Percentiles rank a stretch among this genome's conserved stretches.
Conservation (phyloP, 768 basidiomycete species). For the Lentinula raphanica region DNA sequence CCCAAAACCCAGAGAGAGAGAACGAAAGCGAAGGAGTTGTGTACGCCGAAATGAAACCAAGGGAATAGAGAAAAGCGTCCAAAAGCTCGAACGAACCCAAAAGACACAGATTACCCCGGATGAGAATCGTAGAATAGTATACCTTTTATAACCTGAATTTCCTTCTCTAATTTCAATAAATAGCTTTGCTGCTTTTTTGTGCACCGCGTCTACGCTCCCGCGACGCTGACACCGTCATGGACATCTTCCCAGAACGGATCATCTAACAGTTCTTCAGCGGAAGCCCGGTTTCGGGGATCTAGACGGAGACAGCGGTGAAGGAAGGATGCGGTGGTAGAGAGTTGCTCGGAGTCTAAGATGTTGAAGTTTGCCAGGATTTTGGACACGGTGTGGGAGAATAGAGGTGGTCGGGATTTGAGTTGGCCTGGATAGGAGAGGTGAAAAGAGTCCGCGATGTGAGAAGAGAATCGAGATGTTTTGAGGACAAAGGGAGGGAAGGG, state of each 20-base stretch:
- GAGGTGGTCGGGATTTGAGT: constrained; percentile 12
- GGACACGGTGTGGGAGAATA: constrained; percentile 12
- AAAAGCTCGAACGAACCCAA: too few relatives aligned
- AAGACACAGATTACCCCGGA: background rate
- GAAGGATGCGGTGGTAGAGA: constrained; percentile 11
- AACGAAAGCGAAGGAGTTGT: too few relatives aligned
- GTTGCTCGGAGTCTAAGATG: constrained; percentile 11
- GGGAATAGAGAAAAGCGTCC: background rate
- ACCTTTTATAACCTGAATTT: background rate
- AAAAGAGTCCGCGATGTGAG: background rate
- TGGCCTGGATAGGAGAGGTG: constrained; percentile 10
- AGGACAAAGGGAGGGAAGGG: background rate
- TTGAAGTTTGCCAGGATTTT: constrained; percentile 12
- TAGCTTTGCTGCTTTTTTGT: background rate
- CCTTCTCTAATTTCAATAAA: background rate
- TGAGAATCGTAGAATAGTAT: background rate
- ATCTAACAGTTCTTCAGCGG: constrained; percentile 18
- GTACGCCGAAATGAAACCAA: background rate
- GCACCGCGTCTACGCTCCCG: background rate
- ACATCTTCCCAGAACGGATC: constrained; percentile 12
- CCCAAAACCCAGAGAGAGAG: too few relatives aligned
- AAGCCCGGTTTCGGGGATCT: constrained; percentile 18
- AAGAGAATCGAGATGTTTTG: too few relatives aligned
- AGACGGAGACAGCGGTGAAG: constrained; percentile 19
- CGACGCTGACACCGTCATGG: background rate